These are phyloP conservation scores for Tuctoria greenei DNA, from an alignment of 176 grass and related monocot species.

Conservation along the genomic window DNA sequence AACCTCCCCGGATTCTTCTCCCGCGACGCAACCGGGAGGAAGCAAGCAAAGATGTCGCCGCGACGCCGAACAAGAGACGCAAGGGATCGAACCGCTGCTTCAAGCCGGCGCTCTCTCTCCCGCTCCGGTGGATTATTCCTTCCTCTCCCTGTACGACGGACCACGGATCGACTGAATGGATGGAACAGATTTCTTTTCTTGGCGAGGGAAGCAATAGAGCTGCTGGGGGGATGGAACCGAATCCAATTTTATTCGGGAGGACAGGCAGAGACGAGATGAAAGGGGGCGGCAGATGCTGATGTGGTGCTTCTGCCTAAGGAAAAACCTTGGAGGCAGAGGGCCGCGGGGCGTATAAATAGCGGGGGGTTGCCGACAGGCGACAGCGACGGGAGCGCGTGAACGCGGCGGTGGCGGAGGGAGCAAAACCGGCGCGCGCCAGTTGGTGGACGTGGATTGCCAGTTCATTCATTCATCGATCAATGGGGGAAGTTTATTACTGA, in stretches of 20 bases:
- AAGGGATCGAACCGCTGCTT: neutral
- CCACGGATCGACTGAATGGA: neutral
- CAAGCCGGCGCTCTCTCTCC: neutral
- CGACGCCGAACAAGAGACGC: neutral
- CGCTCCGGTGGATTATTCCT: neutral
- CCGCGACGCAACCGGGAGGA: slow-evolving; percentile 3
- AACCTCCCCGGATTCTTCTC: neutral
- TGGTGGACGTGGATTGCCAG: too few relatives aligned
- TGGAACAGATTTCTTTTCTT: neutral
- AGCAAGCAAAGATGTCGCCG: neutral
- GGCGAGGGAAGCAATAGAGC: neutral
- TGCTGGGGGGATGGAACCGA: neutral
- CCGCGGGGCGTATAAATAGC: slow-evolving; percentile 50
- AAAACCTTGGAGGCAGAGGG: neutral
- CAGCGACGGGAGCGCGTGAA: slow-evolving; percentile 16
- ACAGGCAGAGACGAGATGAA: neutral
- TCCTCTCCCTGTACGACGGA: neutral
- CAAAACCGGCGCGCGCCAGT: too few relatives aligned
- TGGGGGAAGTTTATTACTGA: too few relatives aligned
- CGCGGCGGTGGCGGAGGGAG: slow-evolving; percentile 16
- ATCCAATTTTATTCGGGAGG: slow-evolving; percentile 10
- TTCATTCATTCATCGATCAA: too few relatives aligned
- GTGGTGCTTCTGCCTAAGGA: slow-evolving; percentile 64
- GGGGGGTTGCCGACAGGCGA: too few relatives aligned
- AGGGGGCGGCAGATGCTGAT: slow-evolving; percentile 41